Percentiles rank a stretch among this genome's conserved stretches.
Conservation (phyloP, 2,329 filamentous ascomycete species). For the Daldinia sp. region DNA sequence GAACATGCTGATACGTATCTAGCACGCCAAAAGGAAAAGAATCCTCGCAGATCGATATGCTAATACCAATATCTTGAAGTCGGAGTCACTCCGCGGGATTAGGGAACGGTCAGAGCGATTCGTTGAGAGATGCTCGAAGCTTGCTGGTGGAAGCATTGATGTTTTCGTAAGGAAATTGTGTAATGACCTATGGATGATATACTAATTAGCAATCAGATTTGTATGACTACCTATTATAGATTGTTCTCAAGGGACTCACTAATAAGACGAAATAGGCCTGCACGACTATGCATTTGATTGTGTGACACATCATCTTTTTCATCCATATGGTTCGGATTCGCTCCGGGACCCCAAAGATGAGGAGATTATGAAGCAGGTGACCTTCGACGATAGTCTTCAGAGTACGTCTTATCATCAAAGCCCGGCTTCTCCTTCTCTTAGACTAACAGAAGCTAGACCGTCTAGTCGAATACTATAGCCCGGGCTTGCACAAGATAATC, state of each 20-base stretch:
- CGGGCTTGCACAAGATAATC: conserved; percentile 58
- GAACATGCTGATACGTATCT: conserved; percentile 13
- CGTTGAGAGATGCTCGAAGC: conserved; percentile 59
- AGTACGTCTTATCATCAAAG: conserved; percentile 57
- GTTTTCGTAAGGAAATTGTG: conserved; percentile 60
- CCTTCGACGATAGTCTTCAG: conserved; percentile 72
- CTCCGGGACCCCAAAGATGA: conserved; percentile 64
- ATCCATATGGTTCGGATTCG: conserved; percentile 69
- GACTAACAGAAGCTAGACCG: conserved; percentile 56
- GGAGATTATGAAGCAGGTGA: conserved; percentile 72
- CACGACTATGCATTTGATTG: conserved; percentile 76
- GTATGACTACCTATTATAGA: conserved; percentile 25
- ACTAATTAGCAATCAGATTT: conserved; percentile 36
- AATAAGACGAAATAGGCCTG: conserved; percentile 48
- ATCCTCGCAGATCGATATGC: conserved; percentile 73
- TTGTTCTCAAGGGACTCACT: conserved; percentile 23
- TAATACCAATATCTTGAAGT: conserved; percentile 70
- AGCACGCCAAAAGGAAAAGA: conserved; percentile 71
- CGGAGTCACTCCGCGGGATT: conserved; percentile 64
- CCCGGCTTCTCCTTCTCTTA: background rate
- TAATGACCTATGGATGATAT: background rate
- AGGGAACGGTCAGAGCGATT: conserved; percentile 64
- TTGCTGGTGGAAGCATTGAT: conserved; percentile 59
- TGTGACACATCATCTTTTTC: conserved; percentile 74
- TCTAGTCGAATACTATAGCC: conserved; percentile 65